Conservation (phyloP, 208 protist species). For the Crithidia fasciculata region DNA sequence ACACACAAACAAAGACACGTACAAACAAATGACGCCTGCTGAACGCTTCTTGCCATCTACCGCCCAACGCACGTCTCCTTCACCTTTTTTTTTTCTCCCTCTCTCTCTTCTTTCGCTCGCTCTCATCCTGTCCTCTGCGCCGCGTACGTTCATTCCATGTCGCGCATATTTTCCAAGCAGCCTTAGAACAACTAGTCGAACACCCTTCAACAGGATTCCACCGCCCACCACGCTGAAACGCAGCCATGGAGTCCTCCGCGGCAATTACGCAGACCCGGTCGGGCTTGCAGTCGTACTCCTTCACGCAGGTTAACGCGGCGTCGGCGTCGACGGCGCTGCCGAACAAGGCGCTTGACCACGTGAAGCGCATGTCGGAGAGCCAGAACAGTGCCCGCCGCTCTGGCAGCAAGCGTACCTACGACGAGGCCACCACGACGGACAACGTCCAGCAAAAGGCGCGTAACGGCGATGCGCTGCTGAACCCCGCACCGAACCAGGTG, state of each 20-base stretch:
- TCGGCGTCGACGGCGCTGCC: conserved; percentile 10
- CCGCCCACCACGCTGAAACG: too few relatives aligned
- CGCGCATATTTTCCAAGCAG: too few relatives aligned
- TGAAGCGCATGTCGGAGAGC: conserved; percentile 24
- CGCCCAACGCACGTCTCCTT: too few relatives aligned
- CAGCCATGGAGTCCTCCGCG: conserved; percentile 21
- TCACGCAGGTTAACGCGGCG: conserved; percentile 23
- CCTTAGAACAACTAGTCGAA: too few relatives aligned
- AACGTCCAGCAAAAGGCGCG: conserved; percentile 27
- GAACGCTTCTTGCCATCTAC: too few relatives aligned
- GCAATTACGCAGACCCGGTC: conserved; percentile 11
- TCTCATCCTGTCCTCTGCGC: too few relatives aligned
- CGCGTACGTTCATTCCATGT: too few relatives aligned
- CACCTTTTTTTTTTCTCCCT: conserved; percentile 19
- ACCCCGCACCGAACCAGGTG: conserved; percentile 40
- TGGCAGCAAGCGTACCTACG: conserved; percentile 81
- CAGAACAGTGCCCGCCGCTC: conserved; percentile 52
- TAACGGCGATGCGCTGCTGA: conserved; percentile 18
- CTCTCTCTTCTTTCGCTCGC: neutral
- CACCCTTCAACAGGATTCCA: too few relatives aligned
- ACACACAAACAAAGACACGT: too few relatives aligned
- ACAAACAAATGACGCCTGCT: too few relatives aligned
- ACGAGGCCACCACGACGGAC: conserved; percentile 65
- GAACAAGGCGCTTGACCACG: conserved; percentile 35
- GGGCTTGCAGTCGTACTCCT: conserved; percentile 23